Percentiles rank a stretch among this genome's conserved stretches.
These are phyloP conservation scores for Saccharomyces eubayanus DNA, from an alignment of 805 yeast species.

Conservation along the genomic window DNA sequence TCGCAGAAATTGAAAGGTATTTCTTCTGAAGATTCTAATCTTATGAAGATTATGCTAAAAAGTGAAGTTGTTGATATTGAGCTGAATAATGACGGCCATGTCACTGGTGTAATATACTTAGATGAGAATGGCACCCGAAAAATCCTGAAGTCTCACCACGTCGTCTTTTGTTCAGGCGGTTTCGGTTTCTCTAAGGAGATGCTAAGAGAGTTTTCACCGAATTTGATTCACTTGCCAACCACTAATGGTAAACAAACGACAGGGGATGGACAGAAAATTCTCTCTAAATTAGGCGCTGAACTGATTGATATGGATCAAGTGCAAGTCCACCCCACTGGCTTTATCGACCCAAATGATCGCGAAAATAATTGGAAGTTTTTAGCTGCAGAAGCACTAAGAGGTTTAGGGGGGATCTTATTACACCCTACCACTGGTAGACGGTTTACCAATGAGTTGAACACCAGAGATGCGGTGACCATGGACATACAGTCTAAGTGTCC, in stretches of 20 bases:
- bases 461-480: slow-evolving; percentile 46
- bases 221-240: slow-evolving; percentile 40
- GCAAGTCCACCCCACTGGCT: slow-evolving; percentile 62
- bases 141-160: slow-evolving; percentile 25
- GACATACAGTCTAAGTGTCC: slow-evolving; percentile 33
- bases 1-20: slow-evolving; percentile 31
- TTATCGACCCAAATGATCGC: slow-evolving; percentile 38
- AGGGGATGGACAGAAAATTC: slow-evolving; percentile 51
- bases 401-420: slow-evolving; percentile 48
- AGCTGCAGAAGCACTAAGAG: slow-evolving; percentile 57
- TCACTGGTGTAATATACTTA: slow-evolving; percentile 38
- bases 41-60: slow-evolving; percentile 33
- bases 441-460: slow-evolving; percentile 45
- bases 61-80: slow-evolving; percentile 33
- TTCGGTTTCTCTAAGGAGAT: slow-evolving; percentile 36
- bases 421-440: slow-evolving; percentile 39
- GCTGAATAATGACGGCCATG: slow-evolving; percentile 23
- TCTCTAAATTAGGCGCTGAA: slow-evolving; percentile 40
- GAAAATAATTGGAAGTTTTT: slow-evolving; percentile 42
- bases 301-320: slow-evolving; percentile 50
- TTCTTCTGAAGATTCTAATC: slow-evolving; percentile 19
- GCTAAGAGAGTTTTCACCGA: slow-evolving; percentile 40
- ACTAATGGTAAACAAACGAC: slow-evolving; percentile 50
- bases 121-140: slow-evolving; percentile 25
- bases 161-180: slow-evolving; percentile 57